Evolutionary conservation across 2,329 filamentous ascomycete species (phyloP).

Genomic region (Sporothrix pseudoabietina): DNA sequence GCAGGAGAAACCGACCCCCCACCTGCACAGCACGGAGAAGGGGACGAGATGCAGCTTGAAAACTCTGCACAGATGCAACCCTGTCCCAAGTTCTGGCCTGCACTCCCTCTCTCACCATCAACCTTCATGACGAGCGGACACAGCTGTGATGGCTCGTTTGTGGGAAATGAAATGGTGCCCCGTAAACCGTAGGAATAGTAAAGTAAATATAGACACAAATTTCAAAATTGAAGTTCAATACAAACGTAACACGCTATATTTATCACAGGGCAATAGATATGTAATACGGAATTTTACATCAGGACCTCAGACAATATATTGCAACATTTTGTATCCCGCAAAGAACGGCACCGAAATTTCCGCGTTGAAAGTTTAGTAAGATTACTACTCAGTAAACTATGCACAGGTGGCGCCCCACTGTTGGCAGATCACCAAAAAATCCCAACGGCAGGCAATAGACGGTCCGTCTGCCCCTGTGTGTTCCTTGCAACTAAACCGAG

Average conservation of each 20-base stretch:
- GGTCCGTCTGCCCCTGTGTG: background rate
- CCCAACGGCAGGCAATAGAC: background rate
- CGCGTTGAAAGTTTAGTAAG: background rate
- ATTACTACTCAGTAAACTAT: background rate
- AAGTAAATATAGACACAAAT: too few species aligned
- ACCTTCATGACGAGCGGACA: too few species aligned
- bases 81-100: background rate
- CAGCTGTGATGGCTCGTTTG: too few species aligned
- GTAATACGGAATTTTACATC: too few species aligned
- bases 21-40: background rate
- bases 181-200: too few species aligned
- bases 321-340: background rate
- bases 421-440: background rate
- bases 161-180: too few species aligned
- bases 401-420: background rate
- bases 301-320: too few species aligned
- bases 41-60: constrained; percentile 3
- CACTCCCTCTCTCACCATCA: background rate
- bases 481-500: background rate
- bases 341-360: constrained; percentile 25
- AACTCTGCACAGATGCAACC: constrained; percentile 26
- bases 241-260: too few species aligned
- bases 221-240: too few species aligned
- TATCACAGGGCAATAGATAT: too few species aligned
- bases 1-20: background rate